Conservation (phyloP, 1,139 yeast genomes). For the Scheffersomyces lignicola region DNA sequence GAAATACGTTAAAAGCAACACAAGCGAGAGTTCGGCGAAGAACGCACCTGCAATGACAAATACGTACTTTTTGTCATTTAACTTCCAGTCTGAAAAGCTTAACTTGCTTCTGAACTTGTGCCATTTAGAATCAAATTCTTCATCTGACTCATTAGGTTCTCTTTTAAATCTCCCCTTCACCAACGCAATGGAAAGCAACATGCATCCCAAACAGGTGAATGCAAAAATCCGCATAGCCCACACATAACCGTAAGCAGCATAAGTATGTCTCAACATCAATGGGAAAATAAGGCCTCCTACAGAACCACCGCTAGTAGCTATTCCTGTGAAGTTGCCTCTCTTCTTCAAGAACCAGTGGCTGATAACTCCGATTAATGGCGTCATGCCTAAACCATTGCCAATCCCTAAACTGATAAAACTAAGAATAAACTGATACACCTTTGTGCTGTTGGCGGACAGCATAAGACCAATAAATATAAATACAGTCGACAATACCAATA, state of each 20-base stretch:
- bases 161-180: slow-evolving; percentile 47
- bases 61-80: slow-evolving; percentile 19
- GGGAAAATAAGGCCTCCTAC: slow-evolving; percentile 68
- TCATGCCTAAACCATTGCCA: slow-evolving; percentile 56
- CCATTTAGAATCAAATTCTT: slow-evolving; percentile 5
- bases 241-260: slow-evolving; percentile 51
- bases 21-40: slow-evolving; percentile 58
- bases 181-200: slow-evolving; percentile 37
- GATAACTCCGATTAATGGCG: slow-evolving; percentile 58
- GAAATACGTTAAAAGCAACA: slow-evolving; percentile 47
- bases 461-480: slow-evolving; percentile 49
- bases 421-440: slow-evolving; percentile 55
- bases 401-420: slow-evolving; percentile 53
- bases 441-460: slow-evolving; percentile 49
- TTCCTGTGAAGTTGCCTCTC: slow-evolving; percentile 55
- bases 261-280: slow-evolving; percentile 53
- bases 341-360: slow-evolving; percentile 59
- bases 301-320: slow-evolving; percentile 64
- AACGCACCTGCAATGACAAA: slow-evolving; percentile 37
- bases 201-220: slow-evolving; percentile 44
- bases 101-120: slow-evolving; percentile 6
- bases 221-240: slow-evolving; percentile 66
- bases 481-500: slow-evolving; percentile 45
- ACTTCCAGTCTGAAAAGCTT: slow-evolving; percentile 8
- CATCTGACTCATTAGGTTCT: slow-evolving; percentile 3